Conservation (phyloP, 129 eudicot genomes). For the Glebionis coronaria region DNA sequence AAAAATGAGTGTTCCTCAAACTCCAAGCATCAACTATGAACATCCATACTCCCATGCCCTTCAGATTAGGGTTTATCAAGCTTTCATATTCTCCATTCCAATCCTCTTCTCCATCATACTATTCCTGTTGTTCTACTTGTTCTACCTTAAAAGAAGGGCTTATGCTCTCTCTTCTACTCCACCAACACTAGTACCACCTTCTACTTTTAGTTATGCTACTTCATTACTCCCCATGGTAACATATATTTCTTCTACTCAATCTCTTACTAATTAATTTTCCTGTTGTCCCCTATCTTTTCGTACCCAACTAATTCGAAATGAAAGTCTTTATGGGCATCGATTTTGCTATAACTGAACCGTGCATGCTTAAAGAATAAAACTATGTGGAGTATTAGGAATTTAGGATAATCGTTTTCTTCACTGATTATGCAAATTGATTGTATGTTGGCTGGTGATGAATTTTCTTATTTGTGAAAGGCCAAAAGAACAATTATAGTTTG, state of each 20-base stretch:
- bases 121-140: slow-evolving; percentile 51
- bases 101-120: slow-evolving; percentile 61
- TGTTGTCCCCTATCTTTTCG: too few species aligned
- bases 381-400: background rate
- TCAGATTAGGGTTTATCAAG: slow-evolving; percentile 61
- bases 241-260: background rate
- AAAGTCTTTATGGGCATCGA: background rate
- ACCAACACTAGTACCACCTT: slow-evolving; percentile 30
- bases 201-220: slow-evolving; percentile 28
- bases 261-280: too few species aligned
- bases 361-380: background rate
- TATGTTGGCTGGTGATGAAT: too few species aligned
- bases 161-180: slow-evolving; percentile 30
- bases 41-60: slow-evolving; percentile 45
- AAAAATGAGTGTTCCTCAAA: slow-evolving; percentile 16
- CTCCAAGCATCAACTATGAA: slow-evolving; percentile 18
- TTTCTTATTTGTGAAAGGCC: background rate
- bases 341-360: background rate
- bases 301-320: too few species aligned
- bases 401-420: background rate
- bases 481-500: background rate
- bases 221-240: slow-evolving; percentile 19
- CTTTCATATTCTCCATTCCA: slow-evolving; percentile 61
- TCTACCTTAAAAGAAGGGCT: slow-evolving; percentile 62
- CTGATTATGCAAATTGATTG: too few species aligned